phyloP scores from a whole-genome alignment of 1,284 basidiomycete genomes.

The Pyrrhoderma lamaoense region DNA sequence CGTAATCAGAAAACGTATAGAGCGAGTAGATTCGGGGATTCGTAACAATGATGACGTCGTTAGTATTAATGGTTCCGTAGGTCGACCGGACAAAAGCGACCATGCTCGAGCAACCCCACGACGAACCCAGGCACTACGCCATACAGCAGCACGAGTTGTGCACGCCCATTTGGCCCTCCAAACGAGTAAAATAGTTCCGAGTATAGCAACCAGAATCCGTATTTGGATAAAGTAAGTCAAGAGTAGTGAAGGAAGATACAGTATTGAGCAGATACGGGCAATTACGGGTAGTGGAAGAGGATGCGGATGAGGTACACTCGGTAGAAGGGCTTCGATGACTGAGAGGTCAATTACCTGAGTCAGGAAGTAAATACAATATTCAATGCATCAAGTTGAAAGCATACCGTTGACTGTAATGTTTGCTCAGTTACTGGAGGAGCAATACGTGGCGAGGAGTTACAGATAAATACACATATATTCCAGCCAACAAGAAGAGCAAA shows the following conservation, averaged over 20 bases:
- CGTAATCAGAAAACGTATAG: conserved; percentile 76
- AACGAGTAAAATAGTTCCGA: conserved; percentile 51
- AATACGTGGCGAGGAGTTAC: conserved; percentile 7
- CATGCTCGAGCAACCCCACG: conserved; percentile 45
- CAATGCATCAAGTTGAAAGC: conserved; percentile 46
- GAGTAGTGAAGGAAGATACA: conserved; percentile 55
- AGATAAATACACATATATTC: conserved; percentile 9
- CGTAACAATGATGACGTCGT: background rate
- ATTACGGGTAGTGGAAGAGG: conserved; percentile 29
- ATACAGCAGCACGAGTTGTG: conserved; percentile 45
- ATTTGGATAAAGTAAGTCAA: conserved; percentile 50
- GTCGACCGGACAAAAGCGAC: conserved; percentile 45
- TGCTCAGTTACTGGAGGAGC: conserved; percentile 14
- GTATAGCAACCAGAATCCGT: conserved; percentile 49
- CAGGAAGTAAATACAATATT: conserved; percentile 45
- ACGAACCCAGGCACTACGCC: conserved; percentile 61
- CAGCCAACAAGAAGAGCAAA: conserved; percentile 19
- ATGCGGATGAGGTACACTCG: conserved; percentile 25
- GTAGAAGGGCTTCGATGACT: conserved; percentile 45
- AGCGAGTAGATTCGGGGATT: conserved; percentile 20
- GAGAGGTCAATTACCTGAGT: conserved; percentile 43
- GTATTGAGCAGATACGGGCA: conserved; percentile 39
- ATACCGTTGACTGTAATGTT: conserved; percentile 14
- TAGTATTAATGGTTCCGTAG: conserved; percentile 1
- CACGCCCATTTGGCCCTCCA: conserved; percentile 60